Evolutionary conservation across 2,329 filamentous ascomycete species (phyloP).

Genomic region (Nigrospora osmanthi): DNA sequence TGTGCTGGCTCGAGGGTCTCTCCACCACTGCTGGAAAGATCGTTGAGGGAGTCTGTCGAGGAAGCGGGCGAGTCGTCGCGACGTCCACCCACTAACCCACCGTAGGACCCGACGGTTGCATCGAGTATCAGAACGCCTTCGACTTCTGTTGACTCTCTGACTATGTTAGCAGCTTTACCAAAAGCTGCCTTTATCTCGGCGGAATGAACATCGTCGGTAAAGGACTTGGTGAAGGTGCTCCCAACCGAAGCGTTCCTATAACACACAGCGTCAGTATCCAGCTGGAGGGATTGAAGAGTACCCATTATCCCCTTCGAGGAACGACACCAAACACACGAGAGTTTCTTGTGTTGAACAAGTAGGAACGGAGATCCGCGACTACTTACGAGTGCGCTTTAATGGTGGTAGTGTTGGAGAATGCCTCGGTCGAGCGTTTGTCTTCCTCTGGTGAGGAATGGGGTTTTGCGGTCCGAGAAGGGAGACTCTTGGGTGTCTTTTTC

Average conservation of each 20-base stretch:
- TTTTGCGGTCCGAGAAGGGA: no score
- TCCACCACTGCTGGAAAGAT: conserved; percentile 10
- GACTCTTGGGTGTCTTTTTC: no score
- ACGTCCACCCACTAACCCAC: not conserved
- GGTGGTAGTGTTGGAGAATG: no score
- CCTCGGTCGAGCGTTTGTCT: no score
- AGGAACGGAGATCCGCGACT: no score
- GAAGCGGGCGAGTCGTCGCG: conserved; percentile 1
- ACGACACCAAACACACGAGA: not conserved
- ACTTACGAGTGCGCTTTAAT: no score
- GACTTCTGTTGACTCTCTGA: conserved; percentile 31
- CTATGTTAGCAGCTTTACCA: conserved; percentile 31
- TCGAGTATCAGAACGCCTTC: conserved; percentile 29
- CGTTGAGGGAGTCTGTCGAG: not conserved
- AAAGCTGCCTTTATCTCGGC: conserved; percentile 18
- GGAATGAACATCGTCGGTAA: not conserved
- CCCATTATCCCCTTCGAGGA: not conserved
- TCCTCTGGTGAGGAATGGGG: no score
- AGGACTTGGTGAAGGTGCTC: not conserved
- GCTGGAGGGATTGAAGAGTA: not conserved
- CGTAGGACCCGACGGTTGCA: conserved; percentile 11
- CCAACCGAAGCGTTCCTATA: not conserved
- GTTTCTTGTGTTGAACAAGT: no score
- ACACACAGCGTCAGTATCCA: not conserved
- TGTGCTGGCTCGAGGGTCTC: not conserved